Evolutionary conservation across 306 rosid genomes (phyloP), one percentile per base, ranked within the genome.

Genomic region (Echinosophora koreensis): DNA sequence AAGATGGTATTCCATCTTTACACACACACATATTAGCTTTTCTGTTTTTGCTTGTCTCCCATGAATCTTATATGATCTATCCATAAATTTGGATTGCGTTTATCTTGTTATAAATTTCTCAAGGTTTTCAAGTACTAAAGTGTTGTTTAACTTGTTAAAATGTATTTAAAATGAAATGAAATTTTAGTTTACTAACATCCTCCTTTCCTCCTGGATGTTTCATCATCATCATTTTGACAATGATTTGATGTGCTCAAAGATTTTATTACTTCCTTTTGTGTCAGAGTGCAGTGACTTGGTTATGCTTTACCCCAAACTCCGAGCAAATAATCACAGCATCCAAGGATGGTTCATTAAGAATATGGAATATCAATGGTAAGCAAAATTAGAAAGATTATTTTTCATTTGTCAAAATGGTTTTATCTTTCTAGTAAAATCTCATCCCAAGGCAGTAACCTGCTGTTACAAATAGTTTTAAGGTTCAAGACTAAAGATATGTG

Each of bases 211-310:
- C 55, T 34, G 5, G 46, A 17, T 41, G 54, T 49, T 46, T 56
- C 22, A 2, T 51, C 34, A 60, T 57, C 55, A 1, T 51, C 3
- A 28, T 78, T 44, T 58, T 2, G 0, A 78, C 71, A 41, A 11
- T 72, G 70, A n/a, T 73, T 46, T 60, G 70, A 16, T 61, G 28
- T 39, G 39, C 38, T 64, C 62, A 61, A 69, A 61, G 64, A 78
- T 73, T 71, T 60, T 74, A 13, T 78, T 79, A 35, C 56, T 76
- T 47, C 50, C 28, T 58, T 66, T 62, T 63, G 38, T 76, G 64
- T 79, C 87, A 96, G 99, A 93, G 99, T 87, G 99, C 99, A 8
- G 98, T 93, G 74, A 93, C 98, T 70, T 96, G 99, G 99, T 88
- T 96, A 72, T 92, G 99, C 88, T 96, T 96, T 78, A 11, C 90